phyloP scores from a whole-genome alignment of 1,139 yeast genomes.

The Yamadazyma aaseri region DNA sequence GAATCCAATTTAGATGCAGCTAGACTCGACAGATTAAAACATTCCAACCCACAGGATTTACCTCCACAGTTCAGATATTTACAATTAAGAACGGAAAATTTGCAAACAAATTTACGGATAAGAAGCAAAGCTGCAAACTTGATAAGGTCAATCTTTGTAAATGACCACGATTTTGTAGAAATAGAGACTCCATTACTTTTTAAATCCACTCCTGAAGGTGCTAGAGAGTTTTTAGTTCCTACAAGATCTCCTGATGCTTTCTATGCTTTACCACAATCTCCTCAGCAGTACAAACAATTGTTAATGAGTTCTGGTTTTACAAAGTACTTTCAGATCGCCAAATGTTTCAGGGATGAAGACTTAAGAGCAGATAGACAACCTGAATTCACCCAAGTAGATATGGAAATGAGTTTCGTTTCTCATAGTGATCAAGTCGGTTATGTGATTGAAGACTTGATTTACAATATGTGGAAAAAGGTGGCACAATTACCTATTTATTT shows the following conservation, averaged over 20 bases:
- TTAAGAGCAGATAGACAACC: constrained; percentile 94
- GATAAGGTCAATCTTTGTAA: constrained; percentile 50
- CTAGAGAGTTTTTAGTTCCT: constrained; percentile 92
- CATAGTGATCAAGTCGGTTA: constrained; percentile 62
- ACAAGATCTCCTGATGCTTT: constrained; percentile 64
- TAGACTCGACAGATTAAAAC: constrained; percentile 62
- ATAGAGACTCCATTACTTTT: constrained; percentile 91
- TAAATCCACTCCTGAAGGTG: constrained; percentile 98
- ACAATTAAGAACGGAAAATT: constrained; percentile 65
- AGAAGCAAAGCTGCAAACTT: constrained; percentile 61
- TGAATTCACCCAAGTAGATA: constrained; percentile 92
- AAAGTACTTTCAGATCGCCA: constrained; percentile 85
- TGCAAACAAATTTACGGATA: constrained; percentile 56
- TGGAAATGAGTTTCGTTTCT: constrained; percentile 86
- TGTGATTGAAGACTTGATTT: constrained; percentile 61
- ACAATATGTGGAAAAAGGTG: constrained; percentile 55
- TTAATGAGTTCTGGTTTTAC: constrained; percentile 92
- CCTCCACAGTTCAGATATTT: constrained; percentile 82
- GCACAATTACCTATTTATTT: constrained; percentile 37
- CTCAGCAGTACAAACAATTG: constrained; percentile 94
- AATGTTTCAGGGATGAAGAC: constrained; percentile 95
- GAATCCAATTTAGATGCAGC: constrained; percentile 67
- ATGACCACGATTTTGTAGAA: constrained; percentile 61
- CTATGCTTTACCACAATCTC: constrained; percentile 95
- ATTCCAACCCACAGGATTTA: constrained; percentile 47